phyloP scores from a whole-genome alignment of 2,329 filamentous ascomycete genomes.

The Trichophyton mentagrophytes region DNA sequence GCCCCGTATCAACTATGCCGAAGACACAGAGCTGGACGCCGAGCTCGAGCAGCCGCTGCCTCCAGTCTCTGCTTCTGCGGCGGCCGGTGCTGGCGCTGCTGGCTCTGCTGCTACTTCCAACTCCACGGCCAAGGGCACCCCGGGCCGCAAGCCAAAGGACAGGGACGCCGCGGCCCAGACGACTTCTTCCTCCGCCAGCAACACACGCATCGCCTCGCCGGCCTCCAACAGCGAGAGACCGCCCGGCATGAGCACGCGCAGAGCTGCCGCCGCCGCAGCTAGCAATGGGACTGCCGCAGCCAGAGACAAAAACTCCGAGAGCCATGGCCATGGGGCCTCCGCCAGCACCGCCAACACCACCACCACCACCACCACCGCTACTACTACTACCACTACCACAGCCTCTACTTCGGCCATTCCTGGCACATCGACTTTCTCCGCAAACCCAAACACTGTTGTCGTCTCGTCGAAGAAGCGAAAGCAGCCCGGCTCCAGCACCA shows the following conservation, averaged over 20 bases:
- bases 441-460: conserved; percentile 34
- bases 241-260: conserved; percentile 29
- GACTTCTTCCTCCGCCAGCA: conserved; percentile 4
- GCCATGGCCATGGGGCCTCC: conserved; percentile 11
- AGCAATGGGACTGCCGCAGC: background rate
- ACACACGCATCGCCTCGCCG: conserved; percentile 23
- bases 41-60: conserved; percentile 56
- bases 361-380: too few relatives aligned
- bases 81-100: conserved; percentile 12
- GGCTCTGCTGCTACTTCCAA: conserved; percentile 14
- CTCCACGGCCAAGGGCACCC: background rate
- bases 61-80: conserved; percentile 17
- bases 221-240: conserved; percentile 26
- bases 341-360: too few relatives aligned
- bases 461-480: conserved; percentile 75
- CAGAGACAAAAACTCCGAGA: conserved; percentile 24
- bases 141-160: background rate
- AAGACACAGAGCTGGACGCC: conserved; percentile 80
- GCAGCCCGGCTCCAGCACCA: conserved; percentile 41
- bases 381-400: too few relatives aligned
- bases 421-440: conserved; percentile 47
- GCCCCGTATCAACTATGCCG: conserved; percentile 82
- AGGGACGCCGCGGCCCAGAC: conserved; percentile 14
- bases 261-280: conserved; percentile 20
- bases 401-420: conserved; percentile 34